phyloP scores from a whole-genome alignment of 495 filamentous ascomycete species.

The Penicillium coprophilum region DNA sequence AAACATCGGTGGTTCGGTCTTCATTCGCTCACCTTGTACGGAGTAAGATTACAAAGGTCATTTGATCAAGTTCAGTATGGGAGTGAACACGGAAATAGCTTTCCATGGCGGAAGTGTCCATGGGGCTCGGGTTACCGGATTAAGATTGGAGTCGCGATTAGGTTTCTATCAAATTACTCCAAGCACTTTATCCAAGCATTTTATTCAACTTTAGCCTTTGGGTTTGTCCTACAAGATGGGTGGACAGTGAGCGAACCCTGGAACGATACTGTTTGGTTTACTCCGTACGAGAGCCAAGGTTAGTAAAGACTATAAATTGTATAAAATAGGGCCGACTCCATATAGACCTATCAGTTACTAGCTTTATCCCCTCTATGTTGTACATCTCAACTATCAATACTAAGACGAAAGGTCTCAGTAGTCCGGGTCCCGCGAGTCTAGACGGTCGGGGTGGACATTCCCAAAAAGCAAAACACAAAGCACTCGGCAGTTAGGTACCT shows the following conservation, averaged over 20 bases:
- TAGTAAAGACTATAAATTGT: neutral
- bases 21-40: neutral
- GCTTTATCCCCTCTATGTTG: neutral
- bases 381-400: neutral
- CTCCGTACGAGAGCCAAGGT: neutral
- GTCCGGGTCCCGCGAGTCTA: neutral
- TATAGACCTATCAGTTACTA: neutral
- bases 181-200: neutral
- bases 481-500: constrained; percentile 11
- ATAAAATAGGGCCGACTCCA: neutral
- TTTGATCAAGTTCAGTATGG: constrained; percentile 13
- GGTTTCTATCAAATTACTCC: constrained; percentile 4
- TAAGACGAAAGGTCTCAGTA: neutral
- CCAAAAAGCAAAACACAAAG: neutral
- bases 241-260: neutral
- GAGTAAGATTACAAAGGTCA: too few relatives aligned
- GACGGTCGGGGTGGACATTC: neutral
- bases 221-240: neutral
- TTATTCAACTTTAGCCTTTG: neutral
- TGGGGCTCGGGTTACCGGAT: constrained; percentile 20
- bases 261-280: neutral
- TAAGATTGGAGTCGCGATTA: constrained; percentile 3
- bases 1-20: neutral
- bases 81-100: constrained; percentile 5
- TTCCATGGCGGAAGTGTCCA: constrained; percentile 21